Evolutionary conservation across 176 grass and related monocot genomes (phyloP).

Genomic region (Rhynchospora breviuscula): DNA sequence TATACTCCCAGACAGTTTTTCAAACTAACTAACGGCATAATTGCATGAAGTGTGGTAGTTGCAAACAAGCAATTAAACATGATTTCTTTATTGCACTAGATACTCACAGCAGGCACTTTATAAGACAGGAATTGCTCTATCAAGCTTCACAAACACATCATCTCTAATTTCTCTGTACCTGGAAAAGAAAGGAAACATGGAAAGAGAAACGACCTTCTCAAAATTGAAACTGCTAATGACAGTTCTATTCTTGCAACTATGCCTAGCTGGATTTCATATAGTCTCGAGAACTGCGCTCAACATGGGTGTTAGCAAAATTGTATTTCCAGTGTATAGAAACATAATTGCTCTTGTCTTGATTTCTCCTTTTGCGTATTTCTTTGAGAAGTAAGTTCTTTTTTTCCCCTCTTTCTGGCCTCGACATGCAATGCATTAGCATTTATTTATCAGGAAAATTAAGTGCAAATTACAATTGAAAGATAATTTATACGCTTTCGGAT

Average conservation of each 20-base stretch:
- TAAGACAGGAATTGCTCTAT: constrained; percentile 1
- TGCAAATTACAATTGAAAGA: neutral
- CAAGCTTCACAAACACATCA: neutral
- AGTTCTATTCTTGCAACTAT: constrained; percentile 67
- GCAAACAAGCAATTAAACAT: constrained; percentile 20
- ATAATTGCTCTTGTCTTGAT: constrained; percentile 79
- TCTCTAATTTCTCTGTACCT: neutral
- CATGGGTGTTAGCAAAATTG: constrained; percentile 90
- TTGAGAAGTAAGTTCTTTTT: constrained; percentile 63
- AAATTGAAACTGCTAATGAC: constrained; percentile 72
- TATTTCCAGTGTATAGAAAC: constrained; percentile 88
- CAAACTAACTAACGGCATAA: constrained; percentile 16
- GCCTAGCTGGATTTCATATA: constrained; percentile 82
- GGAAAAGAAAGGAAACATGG: constrained; percentile 14
- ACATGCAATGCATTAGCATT: neutral
- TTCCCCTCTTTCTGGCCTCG: neutral
- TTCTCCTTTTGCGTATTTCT: constrained; percentile 90
- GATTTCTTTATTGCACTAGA: constrained; percentile 22
- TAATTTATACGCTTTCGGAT: neutral
- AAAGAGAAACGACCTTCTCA: constrained; percentile 34
- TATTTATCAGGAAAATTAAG: neutral
- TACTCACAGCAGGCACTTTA: constrained; percentile 1
- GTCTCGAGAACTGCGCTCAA: constrained; percentile 78
- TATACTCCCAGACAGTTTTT: constrained; percentile 10
- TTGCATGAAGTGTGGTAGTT: constrained; percentile 21